A percentile compares a stretch with the other conserved stretches of the same genome.
phyloP scores from a whole-genome alignment of 164 flowering plant species.

The Dillenia suffruticosa region DNA sequence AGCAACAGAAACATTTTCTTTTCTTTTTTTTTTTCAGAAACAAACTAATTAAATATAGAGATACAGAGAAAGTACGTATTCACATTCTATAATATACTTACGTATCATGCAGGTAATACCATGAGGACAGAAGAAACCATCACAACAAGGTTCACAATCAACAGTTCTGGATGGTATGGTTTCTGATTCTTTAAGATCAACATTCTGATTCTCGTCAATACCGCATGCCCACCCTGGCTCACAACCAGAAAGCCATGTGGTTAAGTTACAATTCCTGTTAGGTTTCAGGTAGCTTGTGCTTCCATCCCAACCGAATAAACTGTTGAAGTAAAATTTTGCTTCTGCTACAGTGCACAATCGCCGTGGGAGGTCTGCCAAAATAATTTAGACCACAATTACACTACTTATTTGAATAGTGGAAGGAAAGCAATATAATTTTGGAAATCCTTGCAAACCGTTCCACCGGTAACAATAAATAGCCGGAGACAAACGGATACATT shows the following conservation, averaged over 20 bases:
- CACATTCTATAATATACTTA: constrained; percentile 20
- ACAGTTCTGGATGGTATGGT: constrained; percentile 27
- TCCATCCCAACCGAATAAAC: constrained; percentile 14
- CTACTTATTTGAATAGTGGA: too few species aligned
- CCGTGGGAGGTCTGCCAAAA: constrained; percentile 28
- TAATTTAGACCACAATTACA: too few species aligned
- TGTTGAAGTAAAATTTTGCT: constrained; percentile 37
- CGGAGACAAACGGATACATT: too few species aligned
- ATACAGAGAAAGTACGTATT: too few species aligned
- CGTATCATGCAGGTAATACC: constrained; percentile 70
- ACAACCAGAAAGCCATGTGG: constrained; percentile 51
- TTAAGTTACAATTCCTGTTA: constrained; percentile 52
- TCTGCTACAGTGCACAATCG: constrained; percentile 64
- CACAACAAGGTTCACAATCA: constrained; percentile 51
- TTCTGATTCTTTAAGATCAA: constrained; percentile 22
- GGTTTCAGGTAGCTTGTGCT: constrained; percentile 25
- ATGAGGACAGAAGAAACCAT: constrained; percentile 57
- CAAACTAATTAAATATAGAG: too few species aligned
- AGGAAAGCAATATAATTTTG: too few species aligned
- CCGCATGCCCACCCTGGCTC: constrained; percentile 64
- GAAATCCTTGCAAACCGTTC: too few species aligned
- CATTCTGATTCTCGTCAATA: constrained; percentile 11
- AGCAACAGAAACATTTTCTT: too few species aligned
- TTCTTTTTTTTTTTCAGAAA: too few species aligned
- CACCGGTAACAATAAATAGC: too few species aligned